Evolutionary conservation across 2,329 filamentous ascomycete species (phyloP), one percentile per base, ranked within the genome.

Genomic region (Aspergillus sp.): DNA sequence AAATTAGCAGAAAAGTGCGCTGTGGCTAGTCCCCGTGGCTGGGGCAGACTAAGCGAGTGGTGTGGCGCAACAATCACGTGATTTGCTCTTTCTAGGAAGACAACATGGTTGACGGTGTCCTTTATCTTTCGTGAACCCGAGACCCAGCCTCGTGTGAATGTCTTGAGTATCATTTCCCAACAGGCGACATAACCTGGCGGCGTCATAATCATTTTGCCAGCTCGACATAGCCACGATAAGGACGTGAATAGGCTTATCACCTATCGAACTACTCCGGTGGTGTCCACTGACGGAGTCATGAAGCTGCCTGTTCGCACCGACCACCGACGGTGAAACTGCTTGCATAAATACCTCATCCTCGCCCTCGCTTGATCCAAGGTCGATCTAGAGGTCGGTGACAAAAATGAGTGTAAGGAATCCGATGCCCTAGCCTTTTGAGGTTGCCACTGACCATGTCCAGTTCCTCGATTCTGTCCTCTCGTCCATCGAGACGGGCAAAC

Each of bases 391-490:
- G 3, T 45, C 24, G 33, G 19, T 24, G 21, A 31, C 65, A 68
- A 51, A 31, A 19, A 78, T 77, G 75, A 78, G 75, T 70, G 76
- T 78, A 70, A 59, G 70, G 4, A 56, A 24, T 15, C 33, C 24
- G 45, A 56, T 15, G 39, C 23, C 14, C 15, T 21, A 35, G 33
- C 7, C 27, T 48, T 54, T n/a, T 52, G 27, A 23, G 27, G 5
- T 58, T 41, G 27, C 55, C 45, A 55, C 70, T 73, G 49, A 74
- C 57, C 44, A 51, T 44, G 37, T 43, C 12, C 58, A 81, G 79
- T 81, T 82, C 62, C 75, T 82, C 57, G 79, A 79, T 65, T 81
- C 80, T 21, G 75, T 82, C 40, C 75, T 82, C 59, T 77, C 79
- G 57, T 81, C 79, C 40, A 79, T 82, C 59, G 77, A 78, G 66